A percentile compares a stretch with the other conserved stretches of the same genome.
These are phyloP conservation scores for Aleurites moluccanus DNA, from an alignment of 441 rosid genomes.

Conservation along the genomic window DNA sequence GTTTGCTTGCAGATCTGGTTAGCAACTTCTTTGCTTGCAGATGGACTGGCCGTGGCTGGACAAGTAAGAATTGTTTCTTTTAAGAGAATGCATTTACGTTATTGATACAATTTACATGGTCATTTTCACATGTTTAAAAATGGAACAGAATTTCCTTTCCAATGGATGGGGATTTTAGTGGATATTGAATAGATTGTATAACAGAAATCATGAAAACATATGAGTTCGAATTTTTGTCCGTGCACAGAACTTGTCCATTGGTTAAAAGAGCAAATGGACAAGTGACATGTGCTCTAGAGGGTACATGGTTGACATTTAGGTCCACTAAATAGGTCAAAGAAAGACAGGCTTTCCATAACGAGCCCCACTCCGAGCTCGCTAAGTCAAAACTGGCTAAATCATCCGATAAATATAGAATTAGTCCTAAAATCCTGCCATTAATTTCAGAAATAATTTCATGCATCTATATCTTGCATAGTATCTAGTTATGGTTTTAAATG, in stretches of 20 bases:
- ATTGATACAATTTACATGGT: background rate
- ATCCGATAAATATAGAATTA: too few relatives aligned
- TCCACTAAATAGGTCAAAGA: too few relatives aligned
- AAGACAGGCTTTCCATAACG: too few relatives aligned
- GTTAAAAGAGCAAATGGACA: background rate
- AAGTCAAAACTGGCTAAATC: too few relatives aligned
- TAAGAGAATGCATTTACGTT: background rate
- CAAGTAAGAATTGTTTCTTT: constrained; percentile 42
- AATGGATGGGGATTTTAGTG: background rate
- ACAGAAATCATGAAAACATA: background rate
- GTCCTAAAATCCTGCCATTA: too few relatives aligned
- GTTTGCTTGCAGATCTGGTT: constrained; percentile 65
- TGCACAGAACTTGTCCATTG: background rate
- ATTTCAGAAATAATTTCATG: too few relatives aligned
- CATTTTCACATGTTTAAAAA: background rate
- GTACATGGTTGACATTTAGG: too few relatives aligned
- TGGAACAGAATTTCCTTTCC: background rate
- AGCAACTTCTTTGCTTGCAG: constrained; percentile 64
- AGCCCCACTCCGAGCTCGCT: too few relatives aligned
- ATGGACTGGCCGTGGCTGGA: constrained; percentile 62
- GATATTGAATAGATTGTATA: background rate
- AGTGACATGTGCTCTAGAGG: too few relatives aligned
- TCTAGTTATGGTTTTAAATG: background rate
- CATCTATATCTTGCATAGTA: background rate
- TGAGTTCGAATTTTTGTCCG: background rate